Evolutionary conservation across 169 alveolate genomes (phyloP).

Genomic region (Babesia ovis): DNA sequence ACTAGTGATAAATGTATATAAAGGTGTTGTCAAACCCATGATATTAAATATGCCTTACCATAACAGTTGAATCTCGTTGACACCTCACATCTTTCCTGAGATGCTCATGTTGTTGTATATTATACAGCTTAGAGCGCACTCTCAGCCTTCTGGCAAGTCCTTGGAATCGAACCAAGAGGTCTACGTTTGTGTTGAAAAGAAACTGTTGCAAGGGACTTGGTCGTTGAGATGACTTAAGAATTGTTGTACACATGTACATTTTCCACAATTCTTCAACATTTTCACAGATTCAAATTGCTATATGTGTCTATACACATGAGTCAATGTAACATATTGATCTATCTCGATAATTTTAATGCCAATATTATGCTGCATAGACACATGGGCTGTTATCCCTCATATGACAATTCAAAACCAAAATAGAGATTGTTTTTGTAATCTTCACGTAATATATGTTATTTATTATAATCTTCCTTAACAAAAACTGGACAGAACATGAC

Average conservation of each 20-base stretch:
- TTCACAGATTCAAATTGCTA: too few relatives aligned
- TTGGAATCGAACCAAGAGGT: constrained; percentile 27
- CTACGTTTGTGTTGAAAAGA: constrained; percentile 33
- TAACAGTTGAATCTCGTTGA: neutral
- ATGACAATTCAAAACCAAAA: too few relatives aligned
- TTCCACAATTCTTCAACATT: neutral
- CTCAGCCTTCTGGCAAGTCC: constrained; percentile 58
- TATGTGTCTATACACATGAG: too few relatives aligned
- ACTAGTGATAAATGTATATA: neutral
- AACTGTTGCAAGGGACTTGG: constrained; percentile 12
- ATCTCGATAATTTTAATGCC: too few relatives aligned
- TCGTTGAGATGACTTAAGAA: neutral
- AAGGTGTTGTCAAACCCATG: too few relatives aligned
- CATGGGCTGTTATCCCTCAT: too few relatives aligned
- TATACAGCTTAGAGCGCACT: constrained; percentile 40
- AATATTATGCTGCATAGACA: too few relatives aligned
- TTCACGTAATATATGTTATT: too few relatives aligned
- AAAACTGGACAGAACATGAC: too few relatives aligned
- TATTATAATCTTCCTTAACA: too few relatives aligned
- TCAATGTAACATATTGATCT: too few relatives aligned
- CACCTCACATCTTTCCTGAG: neutral
- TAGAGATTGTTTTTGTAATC: too few relatives aligned
- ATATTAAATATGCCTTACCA: neutral
- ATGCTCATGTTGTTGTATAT: neutral
- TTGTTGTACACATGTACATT: constrained; percentile 44